Base-by-base conservation (phyloP, 345 rosid genomes). In the Corymbia maculata region DNA sequence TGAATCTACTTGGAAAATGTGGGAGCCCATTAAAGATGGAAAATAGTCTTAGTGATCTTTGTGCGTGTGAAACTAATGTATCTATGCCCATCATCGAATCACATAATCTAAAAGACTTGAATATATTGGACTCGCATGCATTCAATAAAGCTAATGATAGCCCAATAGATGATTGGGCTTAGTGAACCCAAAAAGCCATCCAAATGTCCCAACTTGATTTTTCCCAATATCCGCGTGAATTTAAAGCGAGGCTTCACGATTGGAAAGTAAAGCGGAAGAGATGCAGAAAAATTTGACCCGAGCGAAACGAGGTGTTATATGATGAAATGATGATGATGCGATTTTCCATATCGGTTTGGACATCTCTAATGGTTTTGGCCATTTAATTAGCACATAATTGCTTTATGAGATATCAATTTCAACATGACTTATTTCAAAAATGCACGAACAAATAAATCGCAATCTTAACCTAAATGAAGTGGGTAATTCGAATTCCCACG, bases 71-170 rank as follows among this genome's bases (percentile, higher is more conserved):
- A 26, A 4, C 26, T 42, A 36, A 75, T 42, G 47, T 17, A 36
- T 6, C 6, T 9, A 4, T 0, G 2, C 26, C 49, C 24, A 32
- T 5, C 5, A 9, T 7, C 26, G 0, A 75, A 42, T 75, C 28
- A 36, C 49, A 42, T 42, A 5, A 9, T 21, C 14, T 1, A 75
- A 21, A 75, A 4, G 13, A 75, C 49, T 75, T 12, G 28, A 19
- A 75, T 19, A 19, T 19, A 10, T 36, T 3, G 13, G 82, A 6
- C 49, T 0, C 0, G 4, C 49, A 19, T 42, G 47, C 49, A 5
- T 13, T 36, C 21, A 26, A 36, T 4, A 9, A 13, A 36, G 47
- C 26, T 17, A 8, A 70, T 17, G 4, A 36, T 42, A 7, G 22
- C 13, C 22, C 47, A 17, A 36, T 24, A 36, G 47, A 4, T 2